phyloP scores from a whole-genome alignment of 2,329 filamentous ascomycete genomes.

The Nemania sp. region DNA sequence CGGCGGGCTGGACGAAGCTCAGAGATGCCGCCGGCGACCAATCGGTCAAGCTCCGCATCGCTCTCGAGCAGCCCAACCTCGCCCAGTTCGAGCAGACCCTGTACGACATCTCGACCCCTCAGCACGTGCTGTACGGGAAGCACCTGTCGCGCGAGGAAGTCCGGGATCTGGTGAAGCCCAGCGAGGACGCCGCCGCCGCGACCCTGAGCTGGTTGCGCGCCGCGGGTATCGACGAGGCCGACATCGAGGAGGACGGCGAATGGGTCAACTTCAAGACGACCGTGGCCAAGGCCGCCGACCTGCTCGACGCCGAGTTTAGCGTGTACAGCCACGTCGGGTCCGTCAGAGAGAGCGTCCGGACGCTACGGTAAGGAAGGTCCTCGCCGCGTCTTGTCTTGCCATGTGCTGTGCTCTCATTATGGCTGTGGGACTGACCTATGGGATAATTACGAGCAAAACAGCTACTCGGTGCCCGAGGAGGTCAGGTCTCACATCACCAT shows the following conservation, averaged over 20 bases:
- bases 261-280: slow-evolving; percentile 65
- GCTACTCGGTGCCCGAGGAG: slow-evolving; percentile 64
- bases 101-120: slow-evolving; percentile 65
- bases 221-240: slow-evolving; percentile 56
- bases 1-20: slow-evolving; percentile 46
- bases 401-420: not conserved
- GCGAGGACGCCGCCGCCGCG: slow-evolving; percentile 49
- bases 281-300: slow-evolving; percentile 50
- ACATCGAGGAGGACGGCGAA: slow-evolving; percentile 47
- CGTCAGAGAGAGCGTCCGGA: slow-evolving; percentile 53
- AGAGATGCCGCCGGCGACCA: slow-evolving; percentile 44
- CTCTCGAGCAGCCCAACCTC: slow-evolving; percentile 53
- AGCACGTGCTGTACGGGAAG: slow-evolving; percentile 61
- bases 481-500: slow-evolving; percentile 61
- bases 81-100: slow-evolving; percentile 61
- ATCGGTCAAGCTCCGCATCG: slow-evolving; percentile 52
- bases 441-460: slow-evolving; percentile 19
- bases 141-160: slow-evolving; percentile 66
- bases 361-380: slow-evolving; percentile 40
- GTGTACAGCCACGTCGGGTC: slow-evolving; percentile 55
- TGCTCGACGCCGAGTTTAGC: slow-evolving; percentile 62
- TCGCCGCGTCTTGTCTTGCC: slow-evolving; percentile 18
- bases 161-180: slow-evolving; percentile 36
- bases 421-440: not conserved
- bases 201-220: slow-evolving; percentile 60